Evolutionary conservation across 192 early-diverging fungal genomes (phyloP).

Genomic region (Backusella tuberculispora): DNA sequence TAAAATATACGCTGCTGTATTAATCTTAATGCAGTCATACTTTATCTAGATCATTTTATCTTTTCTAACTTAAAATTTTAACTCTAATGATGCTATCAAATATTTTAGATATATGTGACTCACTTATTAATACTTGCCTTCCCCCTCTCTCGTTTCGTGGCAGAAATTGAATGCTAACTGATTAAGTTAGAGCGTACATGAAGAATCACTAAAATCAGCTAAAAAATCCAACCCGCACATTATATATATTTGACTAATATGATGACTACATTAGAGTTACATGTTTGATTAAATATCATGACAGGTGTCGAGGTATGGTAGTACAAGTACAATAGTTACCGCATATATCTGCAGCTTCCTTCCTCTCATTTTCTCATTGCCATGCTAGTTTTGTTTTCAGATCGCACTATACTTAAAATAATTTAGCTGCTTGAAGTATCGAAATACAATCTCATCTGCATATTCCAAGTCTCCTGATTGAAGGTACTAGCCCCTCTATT

Average conservation of each 20-base stretch:
- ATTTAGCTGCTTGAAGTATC: not conserved
- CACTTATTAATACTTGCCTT: too few species aligned
- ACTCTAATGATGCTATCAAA: too few species aligned
- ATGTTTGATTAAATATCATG: not conserved
- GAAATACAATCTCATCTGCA: slow-evolving; percentile 1
- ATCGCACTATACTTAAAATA: not conserved
- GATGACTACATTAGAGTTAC: not conserved
- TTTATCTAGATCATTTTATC: too few species aligned
- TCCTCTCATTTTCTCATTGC: not conserved
- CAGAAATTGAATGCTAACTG: too few species aligned
- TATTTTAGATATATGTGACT: too few species aligned
- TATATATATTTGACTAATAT: not conserved
- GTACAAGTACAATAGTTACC: not conserved
- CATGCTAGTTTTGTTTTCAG: not conserved
- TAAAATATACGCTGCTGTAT: too few species aligned
- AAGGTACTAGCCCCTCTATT: not conserved
- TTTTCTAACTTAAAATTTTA: too few species aligned
- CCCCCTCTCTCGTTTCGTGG: too few species aligned
- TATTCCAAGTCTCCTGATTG: not conserved
- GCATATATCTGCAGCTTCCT: not conserved
- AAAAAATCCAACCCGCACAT: not conserved
- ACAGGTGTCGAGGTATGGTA: not conserved
- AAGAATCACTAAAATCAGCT: too few species aligned
- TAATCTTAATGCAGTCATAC: too few species aligned
- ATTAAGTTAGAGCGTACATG: too few species aligned